Evolutionary conservation across 2,329 filamentous ascomycete genomes (phyloP), one percentile per base, ranked within the genome.

Genomic region (Fusarium equiseti): DNA sequence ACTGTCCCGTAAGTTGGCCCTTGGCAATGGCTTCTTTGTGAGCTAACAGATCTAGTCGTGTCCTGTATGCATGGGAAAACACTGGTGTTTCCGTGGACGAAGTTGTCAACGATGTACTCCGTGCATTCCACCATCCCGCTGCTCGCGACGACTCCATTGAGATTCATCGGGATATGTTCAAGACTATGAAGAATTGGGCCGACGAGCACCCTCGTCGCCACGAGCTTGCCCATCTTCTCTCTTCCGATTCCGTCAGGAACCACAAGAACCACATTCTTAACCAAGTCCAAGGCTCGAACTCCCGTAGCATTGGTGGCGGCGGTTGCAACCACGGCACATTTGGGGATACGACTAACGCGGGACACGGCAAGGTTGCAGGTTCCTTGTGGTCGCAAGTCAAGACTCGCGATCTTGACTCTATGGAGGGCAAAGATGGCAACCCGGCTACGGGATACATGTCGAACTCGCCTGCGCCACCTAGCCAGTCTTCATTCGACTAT

Each of bases 41-140:
- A 53, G n/a, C 64, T 75, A 35, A 72, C 53, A 15, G 51, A 5
- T 24, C 24, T 68, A 89, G 88, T 3, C 92, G 95, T 38, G 83
- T 98, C 50, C 86, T 99, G 22, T 97, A 95, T 77, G 95, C 95
- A 6, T 98, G 95, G 94, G 93, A 98, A 71, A 92, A 98, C 78
- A 88, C 92, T 5, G 89, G 91, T 45, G 90, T 97, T 1, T 89
- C 93, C 1, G 91, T 96, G 6, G 88, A 97, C 40, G 92, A 97
- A 79, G 91, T 98, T 1, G 85, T 95, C 68, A 85, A 93, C 68
- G 95, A 98, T 73, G 89, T 97, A 43, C 83, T 94, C 49, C 88
- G 89, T 26, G 90, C 93, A 13, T 97, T 98, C 83, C 96, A 99
- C 79, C 96, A 99, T 78, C 96, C 96, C 2, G 92, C 92, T 9